These are phyloP conservation scores for Gillenia trifoliata DNA, from an alignment of 306 rosid species.

Conservation along the genomic window DNA sequence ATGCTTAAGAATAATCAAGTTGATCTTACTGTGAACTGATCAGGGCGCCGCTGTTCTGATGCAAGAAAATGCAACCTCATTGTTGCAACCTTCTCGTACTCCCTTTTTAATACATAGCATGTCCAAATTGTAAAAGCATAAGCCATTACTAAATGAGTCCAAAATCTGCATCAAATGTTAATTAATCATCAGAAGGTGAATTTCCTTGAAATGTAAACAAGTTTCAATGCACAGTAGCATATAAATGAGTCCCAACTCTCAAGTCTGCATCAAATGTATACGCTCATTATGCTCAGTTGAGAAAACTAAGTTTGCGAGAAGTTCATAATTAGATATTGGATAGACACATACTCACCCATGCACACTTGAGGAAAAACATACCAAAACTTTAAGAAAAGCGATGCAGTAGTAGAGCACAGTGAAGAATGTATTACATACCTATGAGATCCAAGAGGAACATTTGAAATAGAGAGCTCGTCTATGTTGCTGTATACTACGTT, in stretches of 20 bases:
- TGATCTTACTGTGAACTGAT: slow-evolving; percentile 83
- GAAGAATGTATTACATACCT: slow-evolving; percentile 43
- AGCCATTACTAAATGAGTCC: slow-evolving; percentile 97
- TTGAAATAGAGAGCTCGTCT: slow-evolving; percentile 93
- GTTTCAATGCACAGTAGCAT: neutral
- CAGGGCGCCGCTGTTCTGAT: slow-evolving; percentile 77
- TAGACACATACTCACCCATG: neutral
- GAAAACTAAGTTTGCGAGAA: neutral
- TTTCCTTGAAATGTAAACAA: neutral
- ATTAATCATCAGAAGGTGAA: neutral
- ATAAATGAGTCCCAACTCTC: neutral
- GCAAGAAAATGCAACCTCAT: slow-evolving; percentile 92
- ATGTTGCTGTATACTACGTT: slow-evolving; percentile 59
- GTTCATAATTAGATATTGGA: neutral
- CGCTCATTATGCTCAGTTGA: neutral
- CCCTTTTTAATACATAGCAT: slow-evolving; percentile 73
- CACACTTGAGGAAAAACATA: neutral
- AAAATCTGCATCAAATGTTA: slow-evolving; percentile 59
- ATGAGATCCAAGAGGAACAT: slow-evolving; percentile 68
- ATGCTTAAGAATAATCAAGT: neutral
- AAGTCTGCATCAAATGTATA: neutral
- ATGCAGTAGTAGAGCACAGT: neutral
- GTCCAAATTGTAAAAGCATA: slow-evolving; percentile 94
- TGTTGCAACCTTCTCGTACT: slow-evolving; percentile 70
- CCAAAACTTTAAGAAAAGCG: neutral